Conservation (phyloP, 2,329 filamentous ascomycete genomes). For the Claviceps maximensis region DNA sequence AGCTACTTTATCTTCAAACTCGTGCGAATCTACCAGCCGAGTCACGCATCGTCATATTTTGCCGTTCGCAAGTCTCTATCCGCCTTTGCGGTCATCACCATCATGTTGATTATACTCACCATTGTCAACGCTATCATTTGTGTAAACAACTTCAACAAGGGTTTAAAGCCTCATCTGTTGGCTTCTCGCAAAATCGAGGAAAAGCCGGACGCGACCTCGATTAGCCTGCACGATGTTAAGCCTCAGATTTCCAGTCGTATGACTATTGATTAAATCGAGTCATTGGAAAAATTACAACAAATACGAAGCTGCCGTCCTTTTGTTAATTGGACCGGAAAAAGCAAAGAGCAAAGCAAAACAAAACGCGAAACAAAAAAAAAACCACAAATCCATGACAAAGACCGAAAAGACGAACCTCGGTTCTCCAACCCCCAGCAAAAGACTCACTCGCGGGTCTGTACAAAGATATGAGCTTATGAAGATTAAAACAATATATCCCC, state of each 20-base stretch:
- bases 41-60: constrained; percentile 47
- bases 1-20: constrained; percentile 98
- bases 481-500: neutral
- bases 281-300: neutral
- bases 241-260: constrained; percentile 40
- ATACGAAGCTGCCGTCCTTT: neutral
- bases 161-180: constrained; percentile 75
- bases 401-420: neutral
- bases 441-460: constrained; percentile 2
- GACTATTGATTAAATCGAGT: constrained; percentile 44
- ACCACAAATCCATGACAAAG: neutral
- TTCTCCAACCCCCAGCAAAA: constrained; percentile 3
- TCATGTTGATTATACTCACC: constrained; percentile 75
- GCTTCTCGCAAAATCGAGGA: constrained; percentile 36
- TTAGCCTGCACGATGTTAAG: constrained; percentile 44
- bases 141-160: constrained; percentile 80
- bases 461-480: constrained; percentile 6
- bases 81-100: constrained; percentile 86
- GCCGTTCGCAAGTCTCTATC: constrained; percentile 78
- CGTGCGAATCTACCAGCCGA: constrained; percentile 76
- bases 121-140: constrained; percentile 79
- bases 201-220: constrained; percentile 43
- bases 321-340: neutral
- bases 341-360: neutral
- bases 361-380: neutral